phyloP scores from a whole-genome alignment of 306 rosid genomes.

The Alnus glutinosa region DNA sequence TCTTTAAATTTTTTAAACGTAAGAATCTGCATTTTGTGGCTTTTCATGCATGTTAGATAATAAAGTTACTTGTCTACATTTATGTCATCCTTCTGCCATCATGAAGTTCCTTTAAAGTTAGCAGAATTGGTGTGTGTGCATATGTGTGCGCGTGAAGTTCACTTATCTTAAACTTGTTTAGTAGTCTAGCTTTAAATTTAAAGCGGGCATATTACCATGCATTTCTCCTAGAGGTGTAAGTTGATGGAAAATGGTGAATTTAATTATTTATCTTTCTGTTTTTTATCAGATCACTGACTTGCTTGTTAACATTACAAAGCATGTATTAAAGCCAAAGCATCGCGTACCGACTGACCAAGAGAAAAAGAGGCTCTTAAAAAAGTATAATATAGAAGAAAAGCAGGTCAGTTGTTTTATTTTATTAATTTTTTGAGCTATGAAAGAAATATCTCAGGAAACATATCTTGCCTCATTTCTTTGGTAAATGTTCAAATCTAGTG shows the following conservation, averaged over 20 bases:
- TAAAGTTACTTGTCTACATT: no score
- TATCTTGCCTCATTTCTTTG: not conserved
- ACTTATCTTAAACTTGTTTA: conserved; percentile 7
- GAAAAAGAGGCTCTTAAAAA: conserved; percentile 67
- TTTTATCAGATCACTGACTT: conserved; percentile 82
- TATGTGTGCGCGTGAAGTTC: not conserved
- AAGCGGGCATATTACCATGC: not conserved
- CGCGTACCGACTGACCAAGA: conserved; percentile 56
- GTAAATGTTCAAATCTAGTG: not conserved
- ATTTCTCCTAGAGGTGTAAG: not conserved
- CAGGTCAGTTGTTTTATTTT: conserved; percentile 59
- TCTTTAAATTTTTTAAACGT: no score
- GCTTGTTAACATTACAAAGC: conserved; percentile 91
- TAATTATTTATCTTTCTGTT: conserved; percentile 12
- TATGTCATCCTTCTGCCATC: no score
- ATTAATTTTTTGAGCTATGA: not conserved
- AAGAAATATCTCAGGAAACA: not conserved
- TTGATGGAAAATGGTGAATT: not conserved
- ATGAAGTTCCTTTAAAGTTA: not conserved
- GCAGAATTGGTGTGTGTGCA: not conserved
- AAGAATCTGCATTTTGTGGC: no score
- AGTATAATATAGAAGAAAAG: conserved; percentile 76
- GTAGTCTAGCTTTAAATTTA: not conserved
- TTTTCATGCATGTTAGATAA: no score
- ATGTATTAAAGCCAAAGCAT: conserved; percentile 86